Base-by-base conservation (phyloP, 2,329 filamentous ascomycete genomes). In the Periconia digitata region DNA sequence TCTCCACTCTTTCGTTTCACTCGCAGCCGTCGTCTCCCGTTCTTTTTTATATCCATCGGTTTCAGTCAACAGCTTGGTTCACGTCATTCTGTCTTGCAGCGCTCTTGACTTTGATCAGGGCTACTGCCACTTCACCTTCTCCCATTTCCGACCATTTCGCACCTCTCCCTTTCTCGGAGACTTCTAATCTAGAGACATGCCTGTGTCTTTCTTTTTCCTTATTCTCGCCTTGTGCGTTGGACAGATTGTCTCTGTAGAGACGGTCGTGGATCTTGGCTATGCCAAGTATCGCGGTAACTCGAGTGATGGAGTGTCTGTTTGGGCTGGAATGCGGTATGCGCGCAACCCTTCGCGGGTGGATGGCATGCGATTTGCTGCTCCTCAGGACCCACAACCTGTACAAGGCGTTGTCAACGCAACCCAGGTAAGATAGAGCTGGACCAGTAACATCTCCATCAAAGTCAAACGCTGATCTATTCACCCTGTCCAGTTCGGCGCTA, bases 241-340 rank as follows among this genome's bases (percentile, higher is more conserved):
- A 43, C 47, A 55, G 37, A 45, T 49, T 4, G 41, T 56, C 24
- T 73, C 74, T 13, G 67, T 76, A 21, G 58, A 73, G 16, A 51
- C 68, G 3, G 61, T 71, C 6, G 83, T 90, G 13, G 76, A 88
- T 52, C 74, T 92, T 18, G 79, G 77, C 3, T 92, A 91, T 63
- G 79, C 85, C 23, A 79, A 76, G 21, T 90, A 91, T 62, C 69
- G 76, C 42, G 89, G 89, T 8, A 69, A 73, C 3, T 72, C 79
- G 1, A 56, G 69, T 0, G 81, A 81, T 56, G 85, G 84, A 1
- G 73, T 90, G 40, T 83, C 80, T 2, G 79, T 86, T 66, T 92
- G 87, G 86, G 77, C 89, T 7, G 89, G 87, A 1, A 82, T 94
- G 54, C 82, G 87, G 37, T 94, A 84, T 72, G 89, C 88, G 35